Evolutionary conservation across 345 rosid species (phyloP).

Genomic region (Lepidium aucheri): DNA sequence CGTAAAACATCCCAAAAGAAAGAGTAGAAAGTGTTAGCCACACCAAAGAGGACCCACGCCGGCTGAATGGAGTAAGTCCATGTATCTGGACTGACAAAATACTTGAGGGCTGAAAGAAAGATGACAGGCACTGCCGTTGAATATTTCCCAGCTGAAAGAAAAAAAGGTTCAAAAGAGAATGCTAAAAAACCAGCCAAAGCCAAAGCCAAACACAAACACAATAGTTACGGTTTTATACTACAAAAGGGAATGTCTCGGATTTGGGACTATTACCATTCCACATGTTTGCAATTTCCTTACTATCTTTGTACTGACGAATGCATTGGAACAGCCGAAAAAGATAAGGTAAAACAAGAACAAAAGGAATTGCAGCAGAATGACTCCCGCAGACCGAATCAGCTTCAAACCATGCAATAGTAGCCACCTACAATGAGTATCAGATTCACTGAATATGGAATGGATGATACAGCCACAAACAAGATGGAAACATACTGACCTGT

Average conservation of each 20-base stretch:
- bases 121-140: conserved; percentile 89
- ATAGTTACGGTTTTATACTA: not conserved
- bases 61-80: conserved; percentile 85
- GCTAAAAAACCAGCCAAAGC: not conserved
- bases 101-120: conserved; percentile 92
- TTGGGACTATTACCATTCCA: conserved; percentile 51
- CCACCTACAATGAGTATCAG: conserved; percentile 51
- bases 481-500: conserved; percentile 49
- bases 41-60: conserved; percentile 80
- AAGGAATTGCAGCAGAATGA: conserved; percentile 87
- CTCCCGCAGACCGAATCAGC: conserved; percentile 97
- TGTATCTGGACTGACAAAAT: conserved; percentile 59
- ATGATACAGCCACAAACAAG: not conserved
- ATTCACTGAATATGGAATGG: not conserved
- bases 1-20: conserved; percentile 94
- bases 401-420: conserved; percentile 99
- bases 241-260: not conserved
- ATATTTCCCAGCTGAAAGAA: conserved; percentile 74
- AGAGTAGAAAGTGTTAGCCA: conserved; percentile 77
- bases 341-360: conserved; percentile 91
- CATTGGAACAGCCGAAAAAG: conserved; percentile 87
- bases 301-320: conserved; percentile 88
- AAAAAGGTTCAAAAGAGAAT: conserved; percentile 5
- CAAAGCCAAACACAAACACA: not conserved
- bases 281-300: conserved; percentile 60